Conservation (phyloP, 495 filamentous ascomycete species). For the Podospora pseudocomata region DNA sequence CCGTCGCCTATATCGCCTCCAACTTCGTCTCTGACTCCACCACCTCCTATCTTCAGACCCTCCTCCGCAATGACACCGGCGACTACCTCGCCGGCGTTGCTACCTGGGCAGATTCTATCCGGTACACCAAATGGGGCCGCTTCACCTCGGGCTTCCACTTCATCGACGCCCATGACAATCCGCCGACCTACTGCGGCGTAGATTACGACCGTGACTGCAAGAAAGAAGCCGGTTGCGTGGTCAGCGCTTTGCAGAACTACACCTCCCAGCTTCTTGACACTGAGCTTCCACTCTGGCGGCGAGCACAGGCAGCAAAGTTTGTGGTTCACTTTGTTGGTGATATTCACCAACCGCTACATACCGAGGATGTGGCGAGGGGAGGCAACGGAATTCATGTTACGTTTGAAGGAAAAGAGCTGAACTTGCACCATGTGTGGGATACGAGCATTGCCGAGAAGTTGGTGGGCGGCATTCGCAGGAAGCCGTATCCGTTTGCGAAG, state of each 20-base stretch:
- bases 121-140: conserved; percentile 55
- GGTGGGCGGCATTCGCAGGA: conserved; percentile 42
- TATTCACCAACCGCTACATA: conserved; percentile 64
- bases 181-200: conserved; percentile 57
- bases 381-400: conserved; percentile 59
- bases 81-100: conserved; percentile 58
- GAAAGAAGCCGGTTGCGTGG: conserved; percentile 52
- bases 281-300: conserved; percentile 35
- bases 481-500: conserved; percentile 44
- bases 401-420: conserved; percentile 47
- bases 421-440: conserved; percentile 64
- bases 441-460: conserved; percentile 58
- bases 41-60: conserved; percentile 39
- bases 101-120: conserved; percentile 61
- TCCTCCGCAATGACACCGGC: conserved; percentile 44
- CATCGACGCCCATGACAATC: conserved; percentile 67
- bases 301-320: conserved; percentile 56
- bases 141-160: conserved; percentile 62
- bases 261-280: conserved; percentile 48
- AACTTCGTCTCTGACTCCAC: conserved; percentile 43
- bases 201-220: conserved; percentile 61
- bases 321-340: conserved; percentile 64
- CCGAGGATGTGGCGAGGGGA: conserved; percentile 55
- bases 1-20: conserved; percentile 52
- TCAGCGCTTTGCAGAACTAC: conserved; percentile 59